Evolutionary conservation across 805 yeast genomes (phyloP), one percentile per base, ranked within the genome.

Genomic region (Cyberlindnera suaveolens): DNA sequence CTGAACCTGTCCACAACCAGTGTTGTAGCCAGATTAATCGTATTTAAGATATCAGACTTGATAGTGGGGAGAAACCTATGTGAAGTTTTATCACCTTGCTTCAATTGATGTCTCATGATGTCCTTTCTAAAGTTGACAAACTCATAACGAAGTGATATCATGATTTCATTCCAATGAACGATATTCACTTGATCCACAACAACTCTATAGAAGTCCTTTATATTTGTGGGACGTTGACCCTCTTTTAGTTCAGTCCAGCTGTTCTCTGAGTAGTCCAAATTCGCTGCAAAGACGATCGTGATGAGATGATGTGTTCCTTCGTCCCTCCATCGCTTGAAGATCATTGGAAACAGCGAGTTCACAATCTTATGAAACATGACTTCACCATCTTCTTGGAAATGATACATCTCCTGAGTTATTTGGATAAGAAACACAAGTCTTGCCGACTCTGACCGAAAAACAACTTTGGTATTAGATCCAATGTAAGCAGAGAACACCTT

Each of bases 331-430:
- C 82, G 74, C 52, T 81, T 81, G 61, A 93, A 88, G 31, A 91
- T 82, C 46, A 82, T 83, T 0, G 99, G 99, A 42, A 93, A 80
- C 40, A 91, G 70, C n/a, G 95, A 85, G 60, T 91, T 90, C 37
- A 93, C 88, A 53, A 93, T 77, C 62, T 89, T 87, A 61, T 90
- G 91, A 61, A 91, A 91, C 77, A 88, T 77, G 42, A 90, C 85
- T 57, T 91, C 97, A 2, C 99, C 99, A 51, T 85, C 85, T 57
- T 90, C 96, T 63, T 93, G 98, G 62, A 93, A 93, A 61, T 89
- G 88, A 95, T 97, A 93, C 97, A 93, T 93, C 57, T 93, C 99
- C 33, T 84, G 75, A 1, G 97, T 85, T 48, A 90, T 78, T 59
- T 93, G 99, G 40, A 93, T 80, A 48, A 93, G 70, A 39, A 90